These are phyloP conservation scores for Corymbia citriodora DNA, from an alignment of 441 rosid genomes.

Conservation along the genomic window DNA sequence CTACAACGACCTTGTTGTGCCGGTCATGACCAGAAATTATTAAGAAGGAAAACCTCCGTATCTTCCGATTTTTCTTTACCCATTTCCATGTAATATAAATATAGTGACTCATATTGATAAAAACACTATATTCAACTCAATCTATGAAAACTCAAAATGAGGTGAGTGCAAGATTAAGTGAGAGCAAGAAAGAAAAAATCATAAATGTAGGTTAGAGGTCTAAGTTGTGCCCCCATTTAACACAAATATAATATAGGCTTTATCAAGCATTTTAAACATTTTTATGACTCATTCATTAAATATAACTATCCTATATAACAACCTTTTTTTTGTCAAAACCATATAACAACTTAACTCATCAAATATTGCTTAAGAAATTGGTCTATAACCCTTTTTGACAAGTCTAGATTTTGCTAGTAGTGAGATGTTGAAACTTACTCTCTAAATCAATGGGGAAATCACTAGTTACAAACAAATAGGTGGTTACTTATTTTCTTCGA, in stretches of 20 bases:
- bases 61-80: no score
- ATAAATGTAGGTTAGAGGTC: neutral
- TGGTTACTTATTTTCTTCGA: neutral
- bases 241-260: rapidly evolving
- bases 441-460: neutral
- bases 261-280: no score
- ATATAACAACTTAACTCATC: rapidly evolving
- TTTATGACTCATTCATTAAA: neutral
- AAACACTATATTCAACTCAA: no score
- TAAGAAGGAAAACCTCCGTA: no score
- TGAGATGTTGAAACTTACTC: neutral
- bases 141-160: neutral
- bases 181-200: no score
- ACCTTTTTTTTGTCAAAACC: no score
- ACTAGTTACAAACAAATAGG: neutral
- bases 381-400: no score
- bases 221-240: neutral
- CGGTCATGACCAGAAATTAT: rapidly evolving
- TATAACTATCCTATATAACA: neutral
- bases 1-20: neutral
- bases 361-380: no score
- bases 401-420: neutral
- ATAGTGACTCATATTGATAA: no score
- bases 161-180: neutral
- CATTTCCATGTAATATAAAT: no score